Conservation (phyloP, 768 basidiomycete genomes). For the Steccherinum ochraceum region DNA sequence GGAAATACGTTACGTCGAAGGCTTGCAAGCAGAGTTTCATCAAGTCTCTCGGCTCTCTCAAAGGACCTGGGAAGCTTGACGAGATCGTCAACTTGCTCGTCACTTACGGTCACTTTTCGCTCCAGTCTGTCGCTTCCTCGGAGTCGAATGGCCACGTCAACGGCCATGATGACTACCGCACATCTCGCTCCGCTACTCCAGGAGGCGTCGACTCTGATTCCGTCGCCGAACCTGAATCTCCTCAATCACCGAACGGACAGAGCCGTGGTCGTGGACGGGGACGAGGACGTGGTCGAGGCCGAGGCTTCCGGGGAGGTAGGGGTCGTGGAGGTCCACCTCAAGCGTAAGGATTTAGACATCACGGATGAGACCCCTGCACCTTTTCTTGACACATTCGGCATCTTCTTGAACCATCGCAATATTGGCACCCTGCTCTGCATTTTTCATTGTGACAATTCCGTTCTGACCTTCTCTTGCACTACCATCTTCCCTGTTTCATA, state of each 20-base stretch:
- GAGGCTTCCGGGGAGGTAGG: constrained; percentile 2
- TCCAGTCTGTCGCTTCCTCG: neutral
- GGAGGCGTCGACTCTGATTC: neutral
- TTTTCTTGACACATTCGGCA: no score
- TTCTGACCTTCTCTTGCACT: neutral
- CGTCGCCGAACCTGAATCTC: neutral
- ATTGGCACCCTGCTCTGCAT: no score
- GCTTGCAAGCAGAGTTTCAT: neutral
- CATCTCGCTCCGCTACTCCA: neutral
- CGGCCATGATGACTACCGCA: neutral
- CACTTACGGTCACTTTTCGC: constrained; percentile 6
- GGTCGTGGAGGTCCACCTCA: neutral
- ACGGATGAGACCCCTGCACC: no score
- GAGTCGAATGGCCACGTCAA: neutral
- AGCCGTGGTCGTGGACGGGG: constrained; percentile 9
- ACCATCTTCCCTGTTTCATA: neutral
- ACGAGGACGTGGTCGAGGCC: constrained; percentile 7
- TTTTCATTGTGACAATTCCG: neutral
- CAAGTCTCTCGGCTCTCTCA: neutral
- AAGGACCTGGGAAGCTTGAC: constrained; percentile 1
- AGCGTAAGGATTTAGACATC: no score
- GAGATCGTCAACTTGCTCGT: constrained; percentile 8
- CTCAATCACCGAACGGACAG: neutral
- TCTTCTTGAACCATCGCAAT: no score
- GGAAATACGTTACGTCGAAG: constrained; percentile 32